Conservation (phyloP, 805 yeast species). For the Pichia insulana region DNA sequence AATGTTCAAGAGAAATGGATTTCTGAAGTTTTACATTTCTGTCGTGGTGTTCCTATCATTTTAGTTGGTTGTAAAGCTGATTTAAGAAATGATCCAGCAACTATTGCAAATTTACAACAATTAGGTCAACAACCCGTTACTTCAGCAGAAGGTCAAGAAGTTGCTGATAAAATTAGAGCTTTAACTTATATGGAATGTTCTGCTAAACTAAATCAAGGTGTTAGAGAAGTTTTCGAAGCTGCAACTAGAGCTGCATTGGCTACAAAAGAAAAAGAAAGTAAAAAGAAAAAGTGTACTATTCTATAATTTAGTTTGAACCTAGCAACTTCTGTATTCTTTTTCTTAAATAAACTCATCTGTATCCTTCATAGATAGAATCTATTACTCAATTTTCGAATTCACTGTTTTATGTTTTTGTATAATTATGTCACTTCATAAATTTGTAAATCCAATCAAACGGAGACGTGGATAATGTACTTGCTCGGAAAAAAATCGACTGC, state of each 20-base stretch:
- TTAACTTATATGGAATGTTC: slow-evolving; percentile 84
- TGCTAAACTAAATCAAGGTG: slow-evolving; percentile 86
- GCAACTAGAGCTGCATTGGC: slow-evolving; percentile 86
- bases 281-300: slow-evolving; percentile 62
- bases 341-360: background rate
- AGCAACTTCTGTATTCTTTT: background rate
- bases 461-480: no score
- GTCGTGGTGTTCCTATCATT: slow-evolving; percentile 89
- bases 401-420: no score
- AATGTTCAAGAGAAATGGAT: slow-evolving; percentile 96
- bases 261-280: slow-evolving; percentile 48
- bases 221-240: slow-evolving; percentile 84
- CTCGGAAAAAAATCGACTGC: no score
- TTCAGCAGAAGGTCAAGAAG: slow-evolving; percentile 73
- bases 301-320: slow-evolving; percentile 35
- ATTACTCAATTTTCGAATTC: no score
- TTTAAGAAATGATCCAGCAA: slow-evolving; percentile 72
- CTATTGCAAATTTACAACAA: slow-evolving; percentile 65
- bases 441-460: no score
- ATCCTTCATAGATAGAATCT: background rate
- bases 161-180: slow-evolving; percentile 86
- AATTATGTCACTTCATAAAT: no score
- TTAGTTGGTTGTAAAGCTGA: slow-evolving; percentile 89
- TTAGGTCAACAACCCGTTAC: slow-evolving; percentile 77
- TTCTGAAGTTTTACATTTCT: slow-evolving; percentile 86